Conservation (phyloP, 2,329 filamentous ascomycete species). For the Venturiaceae sp. region DNA sequence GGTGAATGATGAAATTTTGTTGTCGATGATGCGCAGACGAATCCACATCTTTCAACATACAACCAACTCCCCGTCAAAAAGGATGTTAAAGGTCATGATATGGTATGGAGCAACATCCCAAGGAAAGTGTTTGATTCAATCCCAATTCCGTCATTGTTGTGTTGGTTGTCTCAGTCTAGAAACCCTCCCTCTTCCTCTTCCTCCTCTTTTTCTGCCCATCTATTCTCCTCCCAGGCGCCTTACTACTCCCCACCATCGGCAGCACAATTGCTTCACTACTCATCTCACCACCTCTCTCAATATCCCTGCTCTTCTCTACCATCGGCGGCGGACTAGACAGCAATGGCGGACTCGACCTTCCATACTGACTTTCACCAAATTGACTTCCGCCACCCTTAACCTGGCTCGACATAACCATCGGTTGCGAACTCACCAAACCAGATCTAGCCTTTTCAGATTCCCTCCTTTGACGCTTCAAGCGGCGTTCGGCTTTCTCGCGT, state of each 20-base stretch:
- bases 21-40: no score
- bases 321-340: neutral
- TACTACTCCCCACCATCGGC: neutral
- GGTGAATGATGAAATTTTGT: no score
- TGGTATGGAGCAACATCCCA: no score
- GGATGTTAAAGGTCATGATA: no score
- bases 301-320: neutral
- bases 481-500: neutral
- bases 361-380: neutral
- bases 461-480: neutral
- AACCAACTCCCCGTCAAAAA: no score
- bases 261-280: neutral
- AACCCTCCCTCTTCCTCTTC: neutral
- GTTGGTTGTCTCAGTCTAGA: no score
- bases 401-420: neutral
- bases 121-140: no score
- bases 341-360: neutral
- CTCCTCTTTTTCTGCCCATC: neutral
- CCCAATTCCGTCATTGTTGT: no score
- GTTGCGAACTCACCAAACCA: neutral
- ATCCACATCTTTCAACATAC: no score
- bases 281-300: neutral
- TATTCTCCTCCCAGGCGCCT: neutral
- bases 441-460: neutral
- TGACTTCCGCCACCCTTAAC: neutral